Base-by-base conservation (phyloP, 1,139 yeast genomes). In the Casaregolazyma lundiana region DNA sequence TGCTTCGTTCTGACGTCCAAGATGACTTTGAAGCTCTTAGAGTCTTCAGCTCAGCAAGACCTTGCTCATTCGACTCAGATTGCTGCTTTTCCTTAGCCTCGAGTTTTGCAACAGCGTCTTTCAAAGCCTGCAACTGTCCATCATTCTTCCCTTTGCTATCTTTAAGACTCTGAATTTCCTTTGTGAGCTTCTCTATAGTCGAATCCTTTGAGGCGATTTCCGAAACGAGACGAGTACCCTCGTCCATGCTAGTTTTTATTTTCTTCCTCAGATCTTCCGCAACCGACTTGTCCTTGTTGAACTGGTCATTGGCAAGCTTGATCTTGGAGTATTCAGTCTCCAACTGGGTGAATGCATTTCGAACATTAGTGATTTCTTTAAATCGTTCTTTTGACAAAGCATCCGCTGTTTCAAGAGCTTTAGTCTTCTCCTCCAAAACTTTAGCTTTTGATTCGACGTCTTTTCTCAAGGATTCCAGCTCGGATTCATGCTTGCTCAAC, bases 401-500 rank as follows among this genome's bases (percentile, higher is more conserved):
- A 11, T 36, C 41, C 2, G 45, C 21, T 18, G 42, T 35, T 1
- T 41, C 41, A n/a, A 41, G 19, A 26, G 18, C 15, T 29, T 43
- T 32, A n/a, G 21, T 30, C 9, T 11, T 29, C 6, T 39, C 47
- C 13, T 43, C 41, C 17, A 43, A 8, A n/a, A 22, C 65, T 50
- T 69, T 67, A 62, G 84, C 89, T 65, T 84, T 75, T 60, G 76
- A 78, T 61, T 82, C 80, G 66, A 89, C 77, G 62, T 84, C 86
- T 42, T 75, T 75, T 58, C 79, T 78, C 59, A 85, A 71, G 44
- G 70, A 72, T 41, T 75, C 77, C 53, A 86, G 64, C 58, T 78
- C 75, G 62, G 76, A 80, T 65, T 89, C 95, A 18, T 35, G 22
- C 20, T 39, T 36, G 8, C 11, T 42, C 36, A 43, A 36, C 17